Evolutionary conservation across 1,284 basidiomycete species (phyloP), one percentile per base, ranked within the genome.

Genomic region (Melampsora abietis-canadensis): DNA sequence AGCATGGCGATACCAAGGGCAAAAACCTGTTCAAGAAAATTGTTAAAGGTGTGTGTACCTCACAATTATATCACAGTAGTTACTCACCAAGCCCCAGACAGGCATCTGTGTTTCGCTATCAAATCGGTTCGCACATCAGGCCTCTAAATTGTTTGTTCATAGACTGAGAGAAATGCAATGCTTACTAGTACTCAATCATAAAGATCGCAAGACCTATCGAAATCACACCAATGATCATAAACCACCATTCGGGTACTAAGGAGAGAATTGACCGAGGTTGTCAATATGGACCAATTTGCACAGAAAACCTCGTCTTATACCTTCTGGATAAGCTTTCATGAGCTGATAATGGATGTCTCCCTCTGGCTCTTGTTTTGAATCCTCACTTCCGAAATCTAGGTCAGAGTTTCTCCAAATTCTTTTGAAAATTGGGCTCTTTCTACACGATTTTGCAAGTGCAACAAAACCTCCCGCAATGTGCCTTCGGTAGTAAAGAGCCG

Each of bases 401-500:
- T 76, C 48, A 10, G 27, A 19, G 17, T 62, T 37, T 27, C 15
- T 19, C 59, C 59, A 19, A 34, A 61, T 17, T 17, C 19, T 30
- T 30, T 34, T 61, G 17, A 34, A 27, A 61, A 61, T 17, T 27
- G 1, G 8, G 19, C 5, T 10, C 6, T 1, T 30, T 10, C 34
- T 30, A 5, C 59, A 54, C 1, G 24, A 34, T 30, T 27, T 61
- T 30, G 3, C 24, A 54, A 21, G 24, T n/a, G 4, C 10, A 54
- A 8, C 77, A 78, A 79, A 84, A 82, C 8, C 83, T 82, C 30
- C 77, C 76, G 1, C 70, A 68, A 85, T 82, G 64, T 84, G 82
- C 27, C 80, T 80, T 2, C 84, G 80, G 79, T 85, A 83, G 78
- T 82, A 84, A 4, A 85, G 79, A 60, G 80, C 68, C 12, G 82